Percentiles rank a stretch among this genome's conserved stretches.
Conservation (phyloP, 306 rosid genomes). For the Arachis stenosperma region DNA sequence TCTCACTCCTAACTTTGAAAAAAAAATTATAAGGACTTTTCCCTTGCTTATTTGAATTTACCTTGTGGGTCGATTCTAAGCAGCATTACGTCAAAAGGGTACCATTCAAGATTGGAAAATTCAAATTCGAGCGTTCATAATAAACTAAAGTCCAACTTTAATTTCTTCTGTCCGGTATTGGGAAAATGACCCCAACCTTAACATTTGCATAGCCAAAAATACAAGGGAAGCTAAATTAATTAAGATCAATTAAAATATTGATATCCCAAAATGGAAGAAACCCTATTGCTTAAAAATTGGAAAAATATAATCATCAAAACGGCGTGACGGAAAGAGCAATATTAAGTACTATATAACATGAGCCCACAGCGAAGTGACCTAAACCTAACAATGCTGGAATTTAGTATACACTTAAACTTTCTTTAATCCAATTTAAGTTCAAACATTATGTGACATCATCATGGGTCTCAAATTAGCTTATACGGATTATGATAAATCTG, state of each 20-base stretch:
- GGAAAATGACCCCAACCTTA: slow-evolving; percentile 7
- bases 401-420: slow-evolving; percentile 30
- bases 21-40: not conserved
- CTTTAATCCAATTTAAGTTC: slow-evolving; percentile 40
- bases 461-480: slow-evolving; percentile 48
- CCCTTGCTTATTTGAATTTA: not conserved
- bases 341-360: not conserved
- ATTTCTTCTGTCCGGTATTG: slow-evolving; percentile 9
- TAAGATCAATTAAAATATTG: slow-evolving; percentile 15
- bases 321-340: slow-evolving; percentile 32
- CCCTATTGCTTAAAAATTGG: slow-evolving; percentile 34
- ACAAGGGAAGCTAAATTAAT: not conserved
- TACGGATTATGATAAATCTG: not conserved
- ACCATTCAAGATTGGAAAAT: slow-evolving; percentile 17
- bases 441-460: slow-evolving; percentile 26
- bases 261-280: slow-evolving; percentile 29
- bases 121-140: slow-evolving; percentile 38
- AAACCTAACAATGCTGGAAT: slow-evolving; percentile 57
- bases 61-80: not conserved
- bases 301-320: slow-evolving; percentile 33
- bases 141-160: slow-evolving; percentile 27
- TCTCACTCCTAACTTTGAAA: too few relatives aligned
- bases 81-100: slow-evolving; percentile 12
- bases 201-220: slow-evolving; percentile 22
- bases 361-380: slow-evolving; percentile 65